phyloP scores from a whole-genome alignment of 805 yeast species.

The Blastobotrys americana region DNA sequence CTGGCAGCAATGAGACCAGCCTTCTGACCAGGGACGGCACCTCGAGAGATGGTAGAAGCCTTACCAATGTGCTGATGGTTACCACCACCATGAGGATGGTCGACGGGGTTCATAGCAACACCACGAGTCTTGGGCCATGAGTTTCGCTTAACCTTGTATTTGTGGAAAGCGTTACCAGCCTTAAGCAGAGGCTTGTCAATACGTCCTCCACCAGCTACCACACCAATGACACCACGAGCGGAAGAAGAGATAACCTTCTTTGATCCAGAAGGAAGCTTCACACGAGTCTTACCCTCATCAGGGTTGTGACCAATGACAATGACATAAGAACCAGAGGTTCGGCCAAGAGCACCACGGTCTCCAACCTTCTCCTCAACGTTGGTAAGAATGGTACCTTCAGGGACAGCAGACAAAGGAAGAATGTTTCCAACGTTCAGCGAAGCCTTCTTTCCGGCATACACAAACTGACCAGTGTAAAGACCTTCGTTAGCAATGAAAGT shows the following conservation, averaged over 20 bases:
- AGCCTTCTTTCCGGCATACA: constrained; percentile 98
- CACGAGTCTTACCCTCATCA: constrained; percentile 98
- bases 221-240: constrained; percentile 99
- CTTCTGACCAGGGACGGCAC: constrained; percentile 99
- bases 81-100: constrained; percentile 99
- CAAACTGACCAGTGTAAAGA: constrained; percentile 98
- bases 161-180: constrained; percentile 99
- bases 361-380: constrained; percentile 98
- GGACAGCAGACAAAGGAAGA: constrained; percentile 92
- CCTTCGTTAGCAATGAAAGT: constrained; percentile 99
- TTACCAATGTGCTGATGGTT: constrained; percentile 99
- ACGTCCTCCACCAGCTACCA: constrained; percentile 99
- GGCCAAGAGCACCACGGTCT: constrained; percentile 99
- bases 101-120: constrained; percentile 99
- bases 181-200: constrained; percentile 98
- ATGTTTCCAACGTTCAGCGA: constrained; percentile 90
- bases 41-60: constrained; percentile 98
- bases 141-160: constrained; percentile 99
- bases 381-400: constrained; percentile 98
- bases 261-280: constrained; percentile 98
- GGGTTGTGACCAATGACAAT: constrained; percentile 99
- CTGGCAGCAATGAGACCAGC: constrained; percentile 99
- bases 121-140: constrained; percentile 99
- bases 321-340: constrained; percentile 99
- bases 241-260: constrained; percentile 92